Evolutionary conservation across 345 rosid genomes (phyloP), one percentile per base, ranked within the genome.

Genomic region (Melaleuca quinquenervia): DNA sequence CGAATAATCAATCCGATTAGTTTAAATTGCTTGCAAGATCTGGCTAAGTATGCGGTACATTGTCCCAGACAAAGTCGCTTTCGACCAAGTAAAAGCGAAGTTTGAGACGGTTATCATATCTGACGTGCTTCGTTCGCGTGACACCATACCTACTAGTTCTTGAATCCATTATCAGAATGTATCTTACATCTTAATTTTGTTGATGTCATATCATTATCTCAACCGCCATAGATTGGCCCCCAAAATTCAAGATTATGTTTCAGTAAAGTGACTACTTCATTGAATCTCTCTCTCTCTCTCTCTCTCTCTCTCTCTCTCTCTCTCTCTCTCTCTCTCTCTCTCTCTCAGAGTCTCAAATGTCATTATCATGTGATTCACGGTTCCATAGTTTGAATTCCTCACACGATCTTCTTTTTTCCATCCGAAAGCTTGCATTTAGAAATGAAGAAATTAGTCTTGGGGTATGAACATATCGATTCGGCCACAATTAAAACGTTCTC

Each of bases 51-150:
- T 70, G 78, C 78, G 78, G 78, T 70, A 70, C 5, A 32, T 70
- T 20, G 45, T 18, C 78, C 16, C 45, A 52, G 84, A 82, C 84
- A 51, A 82, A 7, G 84, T 82, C 45, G 18, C 56, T 82, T 82
- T 82, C 84, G 3, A 82, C 84, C 55, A 82, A 82, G 84, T 32
- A 82, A 82, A 53, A 82, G 26, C 56, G 58, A 50, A 82, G 56
- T 51, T 82, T 82, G 84, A 82, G 84, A 82, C 84, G 84, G 84
- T 82, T 82, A 82, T 82, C 84, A 82, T 82, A 82, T 32, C 2
- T 32, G 78, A 70, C 18, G 78, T 70, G 78, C 45, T 18, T 27
- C 8, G 11, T 51, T 36, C 5, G 44, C 11, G 84, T 82, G 84
- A 82, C 84, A 82, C 45, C 84, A 2, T 50, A 82, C 84, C 84